Conservation (phyloP, 257 asterid species). For the Penstemon eatonii region DNA sequence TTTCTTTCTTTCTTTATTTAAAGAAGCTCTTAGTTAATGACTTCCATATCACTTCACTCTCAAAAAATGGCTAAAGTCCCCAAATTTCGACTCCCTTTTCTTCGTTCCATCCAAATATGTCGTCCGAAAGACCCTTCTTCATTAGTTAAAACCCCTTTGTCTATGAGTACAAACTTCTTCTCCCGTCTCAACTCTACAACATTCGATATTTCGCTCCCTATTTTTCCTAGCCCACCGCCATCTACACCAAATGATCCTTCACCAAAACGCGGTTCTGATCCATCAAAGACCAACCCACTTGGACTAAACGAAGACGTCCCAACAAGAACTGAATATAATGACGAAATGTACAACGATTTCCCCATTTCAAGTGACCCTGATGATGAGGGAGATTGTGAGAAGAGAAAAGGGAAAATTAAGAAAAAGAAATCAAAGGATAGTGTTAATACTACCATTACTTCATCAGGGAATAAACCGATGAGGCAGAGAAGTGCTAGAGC, state of each 20-base stretch:
- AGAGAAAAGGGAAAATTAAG: slow-evolving; percentile 5
- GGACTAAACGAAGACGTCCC: slow-evolving; percentile 22
- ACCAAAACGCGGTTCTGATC: slow-evolving; percentile 17
- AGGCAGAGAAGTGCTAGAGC: slow-evolving; percentile 27
- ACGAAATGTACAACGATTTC: slow-evolving; percentile 29
- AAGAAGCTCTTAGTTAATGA: not conserved
- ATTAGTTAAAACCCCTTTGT: slow-evolving; percentile 37
- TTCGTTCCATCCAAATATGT: slow-evolving; percentile 43
- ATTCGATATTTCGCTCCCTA: slow-evolving; percentile 40
- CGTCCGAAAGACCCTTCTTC: slow-evolving; percentile 38
- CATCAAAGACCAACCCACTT: slow-evolving; percentile 34
- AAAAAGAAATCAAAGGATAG: slow-evolving; percentile 27
- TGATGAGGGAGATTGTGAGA: slow-evolving; percentile 22
- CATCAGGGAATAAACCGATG: slow-evolving; percentile 30
- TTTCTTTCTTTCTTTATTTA: not conserved
- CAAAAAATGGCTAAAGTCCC: slow-evolving; percentile 27
- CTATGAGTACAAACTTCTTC: slow-evolving; percentile 17
- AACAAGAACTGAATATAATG: slow-evolving; percentile 17
- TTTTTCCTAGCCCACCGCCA: slow-evolving; percentile 54
- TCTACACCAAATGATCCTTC: slow-evolving; percentile 43
- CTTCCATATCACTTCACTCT: not conserved
- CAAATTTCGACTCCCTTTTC: slow-evolving; percentile 31
- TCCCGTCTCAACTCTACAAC: slow-evolving; percentile 39
- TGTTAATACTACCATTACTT: slow-evolving; percentile 23
- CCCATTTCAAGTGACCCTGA: slow-evolving; percentile 40